Evolutionary conservation across 2,329 filamentous ascomycete genomes (phyloP), one percentile per base, ranked within the genome.

Genomic region (Colletotrichum zoysiae): DNA sequence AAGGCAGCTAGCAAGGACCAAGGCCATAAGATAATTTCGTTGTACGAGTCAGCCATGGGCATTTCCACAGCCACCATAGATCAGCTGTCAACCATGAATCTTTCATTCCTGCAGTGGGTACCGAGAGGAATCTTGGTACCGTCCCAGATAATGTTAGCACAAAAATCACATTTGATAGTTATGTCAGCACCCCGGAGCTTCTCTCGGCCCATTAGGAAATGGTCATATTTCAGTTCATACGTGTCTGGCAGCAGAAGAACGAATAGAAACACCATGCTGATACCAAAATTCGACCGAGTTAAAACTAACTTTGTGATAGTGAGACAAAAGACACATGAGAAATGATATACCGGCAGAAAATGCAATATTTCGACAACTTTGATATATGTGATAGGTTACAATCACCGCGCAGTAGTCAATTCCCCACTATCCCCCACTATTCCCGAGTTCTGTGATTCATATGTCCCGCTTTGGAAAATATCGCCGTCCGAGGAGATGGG

Each of bases 261-360:
- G 9, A 23, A 3, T 2, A 48, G 1, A 9, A 12, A 2, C 9
- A 3, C 26, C 26, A 11, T 23, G 5, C 11, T 48, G 4, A 5
- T 12, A 23, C 4, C 2, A 1, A 12, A 48, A 48, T 1, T 2
- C 11, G 3, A 12, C 8, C 20, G 5, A n/a, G 20, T 1, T 3
- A 8, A 48, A 12, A 0, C 1, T 11, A 2, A 5, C n/a, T 23
- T 48, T 5, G 16, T 23, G 11, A 23, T 0, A 11, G 3, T 3
- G 18, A 11, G 11, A 7, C 5, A 18, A 18, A 12, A 20, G 6
- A 20, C 8, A 44, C 1, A 7, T 44, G 44, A n/a, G 0, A 46
- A 2, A 48, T 48, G 20, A 23, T 1, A 46, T 18, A n/a, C 1
- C 20, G 7, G 3, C 46, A 48, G n/a, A 3, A 9, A 48, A 11